phyloP scores from a whole-genome alignment of 352 stramenopile species.

The Pythium aphanidermatum region DNA sequence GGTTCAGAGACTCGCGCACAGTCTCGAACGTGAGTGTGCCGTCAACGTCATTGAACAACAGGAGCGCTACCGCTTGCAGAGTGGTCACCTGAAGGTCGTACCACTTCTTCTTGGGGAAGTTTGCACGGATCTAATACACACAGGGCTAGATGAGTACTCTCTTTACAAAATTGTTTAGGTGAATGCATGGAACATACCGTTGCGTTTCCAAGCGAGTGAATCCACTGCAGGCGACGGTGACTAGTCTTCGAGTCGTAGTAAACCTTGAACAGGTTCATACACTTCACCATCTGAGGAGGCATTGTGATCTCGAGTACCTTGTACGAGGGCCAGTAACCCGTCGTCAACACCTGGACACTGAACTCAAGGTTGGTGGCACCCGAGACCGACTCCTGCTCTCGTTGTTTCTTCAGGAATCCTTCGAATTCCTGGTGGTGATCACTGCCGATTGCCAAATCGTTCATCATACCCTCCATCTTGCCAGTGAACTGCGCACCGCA shows the following conservation, averaged over 20 bases:
- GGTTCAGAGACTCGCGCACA: conserved; percentile 90
- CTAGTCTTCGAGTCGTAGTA: conserved; percentile 92
- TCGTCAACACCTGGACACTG: conserved; percentile 97
- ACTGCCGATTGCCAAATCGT: conserved; percentile 95
- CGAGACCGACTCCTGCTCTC: conserved; percentile 48
- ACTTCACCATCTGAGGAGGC: conserved; percentile 91
- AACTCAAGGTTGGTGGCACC: conserved; percentile 88
- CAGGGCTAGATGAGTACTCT: too few relatives aligned
- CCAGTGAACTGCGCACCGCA: conserved; percentile 99
- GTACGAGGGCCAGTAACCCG: conserved; percentile 98
- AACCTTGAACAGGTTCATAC: conserved; percentile 96
- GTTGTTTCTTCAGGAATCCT: conserved; percentile 83
- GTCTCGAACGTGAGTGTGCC: conserved; percentile 86
- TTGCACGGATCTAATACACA: conserved; percentile 46
- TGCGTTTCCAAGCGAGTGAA: conserved; percentile 95
- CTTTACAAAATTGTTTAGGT: too few relatives aligned
- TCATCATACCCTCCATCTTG: conserved; percentile 99
- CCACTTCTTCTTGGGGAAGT: conserved; percentile 85
- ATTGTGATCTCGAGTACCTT: conserved; percentile 95
- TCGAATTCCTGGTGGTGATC: conserved; percentile 98
- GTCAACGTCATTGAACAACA: conserved; percentile 92
- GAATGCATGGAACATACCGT: conserved; percentile 74
- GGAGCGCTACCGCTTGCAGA: conserved; percentile 94
- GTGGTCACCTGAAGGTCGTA: conserved; percentile 98
- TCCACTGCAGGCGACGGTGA: conserved; percentile 95